Base-by-base conservation (phyloP, 768 basidiomycete genomes). In the Collybiopsis luxurians region DNA sequence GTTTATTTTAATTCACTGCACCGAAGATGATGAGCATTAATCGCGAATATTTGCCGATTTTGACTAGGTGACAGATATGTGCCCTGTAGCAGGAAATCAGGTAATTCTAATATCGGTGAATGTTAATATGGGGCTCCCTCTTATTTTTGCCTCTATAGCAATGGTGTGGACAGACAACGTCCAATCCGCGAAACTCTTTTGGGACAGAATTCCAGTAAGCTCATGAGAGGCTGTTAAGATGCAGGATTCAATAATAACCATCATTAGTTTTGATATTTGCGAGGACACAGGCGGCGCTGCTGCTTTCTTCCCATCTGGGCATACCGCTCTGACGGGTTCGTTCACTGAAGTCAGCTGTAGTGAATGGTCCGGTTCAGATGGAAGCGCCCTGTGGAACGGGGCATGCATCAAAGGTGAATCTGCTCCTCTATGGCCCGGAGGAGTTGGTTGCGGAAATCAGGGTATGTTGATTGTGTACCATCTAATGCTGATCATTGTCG, bases 271-370 rank as follows among this genome's bases (percentile, higher is more conserved):
- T 63, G 83, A 85, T 64, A 76, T 86, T 42, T 86, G 84, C 63
- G 68, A 78, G 48, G 84, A 85, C 58, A 82, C 81, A 10, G 82
- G 83, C 45, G 81, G 79, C 10, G 56, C 78, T 13, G 58, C 36
- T 2, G 73, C 72, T 6, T 85, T 85, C 73, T 86, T 85, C 79
- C 82, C 82, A 0, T 74, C 73, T 0, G 80, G 78, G 0, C 82
- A 79, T 62, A 79, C 78, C 15, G 83, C 83, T 19, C 65, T 84
- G 59, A 74, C 75, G 9, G 83, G 82, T 13, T 74, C 73, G 2
- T 86, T 75, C 66, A 71, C 69, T 4, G 83, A 86, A 64, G 82
- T 84, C 17, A 75, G 78, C 21, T 86, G 83, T 64, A 77, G 75
- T 61, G 70, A 79, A 59, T 85, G 84, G 84, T 71, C 73, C 4